Evolutionary conservation across 768 basidiomycete genomes (phyloP).

Genomic region (Tylopilus balloui): DNA sequence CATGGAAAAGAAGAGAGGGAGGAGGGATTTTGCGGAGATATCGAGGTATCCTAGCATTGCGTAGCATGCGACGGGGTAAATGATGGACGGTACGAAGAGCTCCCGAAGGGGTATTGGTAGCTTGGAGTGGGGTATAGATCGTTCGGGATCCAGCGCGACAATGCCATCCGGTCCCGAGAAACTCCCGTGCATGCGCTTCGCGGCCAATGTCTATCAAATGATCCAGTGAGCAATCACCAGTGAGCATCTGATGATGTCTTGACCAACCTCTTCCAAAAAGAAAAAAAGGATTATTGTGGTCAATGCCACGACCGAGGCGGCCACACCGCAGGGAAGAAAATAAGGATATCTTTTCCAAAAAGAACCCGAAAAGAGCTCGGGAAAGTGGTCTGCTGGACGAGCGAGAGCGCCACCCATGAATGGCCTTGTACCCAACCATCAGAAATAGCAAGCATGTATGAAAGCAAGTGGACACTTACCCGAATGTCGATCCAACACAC

Average conservation of each 20-base stretch:
- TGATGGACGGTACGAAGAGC: conserved; percentile 30
- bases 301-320: conserved; percentile 47
- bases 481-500: conserved; percentile 32
- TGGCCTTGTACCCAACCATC: conserved; percentile 9
- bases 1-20: conserved; percentile 39
- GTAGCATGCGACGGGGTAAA: conserved; percentile 34
- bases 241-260: no score
- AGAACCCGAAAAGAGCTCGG: conserved; percentile 39
- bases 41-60: conserved; percentile 34
- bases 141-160: conserved; percentile 1
- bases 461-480: conserved; percentile 23
- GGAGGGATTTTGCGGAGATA: conserved; percentile 35
- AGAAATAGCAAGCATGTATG: background rate
- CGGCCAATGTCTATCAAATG: conserved; percentile 6
- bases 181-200: background rate
- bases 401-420: conserved; percentile 54
- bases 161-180: background rate
- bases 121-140: background rate
- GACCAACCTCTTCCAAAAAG: conserved; percentile 51
- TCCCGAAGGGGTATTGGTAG: conserved; percentile 42
- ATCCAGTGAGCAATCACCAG: conserved; percentile 5
- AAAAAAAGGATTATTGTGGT: conserved; percentile 40
- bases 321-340: conserved; percentile 62
- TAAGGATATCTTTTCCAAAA: conserved; percentile 52
- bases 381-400: conserved; percentile 51